These are phyloP conservation scores for Caryopteris hybrid DNA, from an alignment of 305 asterid genomes.

Conservation along the genomic window DNA sequence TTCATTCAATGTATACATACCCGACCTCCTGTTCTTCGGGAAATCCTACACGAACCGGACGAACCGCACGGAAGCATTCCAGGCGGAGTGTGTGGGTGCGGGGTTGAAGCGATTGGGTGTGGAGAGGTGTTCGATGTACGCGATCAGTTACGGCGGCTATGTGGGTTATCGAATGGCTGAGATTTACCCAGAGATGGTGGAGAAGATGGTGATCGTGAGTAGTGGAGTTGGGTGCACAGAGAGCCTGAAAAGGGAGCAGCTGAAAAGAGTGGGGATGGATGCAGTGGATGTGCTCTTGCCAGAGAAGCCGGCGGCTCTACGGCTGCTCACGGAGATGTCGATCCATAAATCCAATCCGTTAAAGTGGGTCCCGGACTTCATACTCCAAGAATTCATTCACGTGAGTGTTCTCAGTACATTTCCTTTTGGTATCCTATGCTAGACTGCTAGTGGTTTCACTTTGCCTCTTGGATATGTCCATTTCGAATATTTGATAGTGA, in stretches of 20 bases:
- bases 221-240: slow-evolving; percentile 56
- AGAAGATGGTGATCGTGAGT: slow-evolving; percentile 68
- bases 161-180: slow-evolving; percentile 62
- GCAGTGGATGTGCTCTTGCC: slow-evolving; percentile 51
- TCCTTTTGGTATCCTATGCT: not conserved
- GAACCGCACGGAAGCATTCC: slow-evolving; percentile 47
- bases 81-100: slow-evolving; percentile 50
- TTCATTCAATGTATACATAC: slow-evolving; percentile 57
- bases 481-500: not conserved
- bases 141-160: slow-evolving; percentile 67
- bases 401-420: slow-evolving; percentile 16
- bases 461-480: not conserved
- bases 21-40: slow-evolving; percentile 75
- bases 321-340: slow-evolving; percentile 30
- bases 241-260: slow-evolving; percentile 43
- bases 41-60: slow-evolving; percentile 37
- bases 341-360: slow-evolving; percentile 25
- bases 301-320: slow-evolving; percentile 34
- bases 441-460: too few relatives aligned
- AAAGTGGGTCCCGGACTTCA: slow-evolving; percentile 39
- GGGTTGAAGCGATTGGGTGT: slow-evolving; percentile 60
- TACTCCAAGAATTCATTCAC: slow-evolving; percentile 45
- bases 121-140: slow-evolving; percentile 47
- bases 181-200: slow-evolving; percentile 47
- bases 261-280: slow-evolving; percentile 37